Conservation (phyloP, 177 flowering plant species). For the Vitis hybrid region DNA sequence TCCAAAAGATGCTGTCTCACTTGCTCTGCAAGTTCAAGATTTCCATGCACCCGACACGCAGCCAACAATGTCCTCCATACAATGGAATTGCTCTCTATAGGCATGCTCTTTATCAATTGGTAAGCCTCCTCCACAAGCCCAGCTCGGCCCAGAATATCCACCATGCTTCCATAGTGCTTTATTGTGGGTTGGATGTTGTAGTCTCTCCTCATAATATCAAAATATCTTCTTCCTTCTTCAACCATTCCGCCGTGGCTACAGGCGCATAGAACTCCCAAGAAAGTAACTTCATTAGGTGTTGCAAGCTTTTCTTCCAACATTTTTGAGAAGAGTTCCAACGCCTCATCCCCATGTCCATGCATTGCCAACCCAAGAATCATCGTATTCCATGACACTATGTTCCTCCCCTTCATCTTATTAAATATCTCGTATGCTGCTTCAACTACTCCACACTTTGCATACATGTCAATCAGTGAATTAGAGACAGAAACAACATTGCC, state of each 20-base stretch:
- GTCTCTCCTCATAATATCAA: slow-evolving; percentile 38
- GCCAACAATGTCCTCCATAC: slow-evolving; percentile 66
- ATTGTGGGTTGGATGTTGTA: slow-evolving; percentile 43
- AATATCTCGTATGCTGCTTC: slow-evolving; percentile 39
- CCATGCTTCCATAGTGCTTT: slow-evolving; percentile 67
- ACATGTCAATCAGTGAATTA: slow-evolving; percentile 52
- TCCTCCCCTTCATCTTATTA: slow-evolving; percentile 30
- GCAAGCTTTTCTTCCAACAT: slow-evolving; percentile 31
- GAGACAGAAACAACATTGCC: slow-evolving; percentile 22
- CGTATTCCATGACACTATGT: slow-evolving; percentile 52
- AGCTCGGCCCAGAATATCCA: slow-evolving; percentile 58
- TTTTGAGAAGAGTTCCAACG: slow-evolving; percentile 37
- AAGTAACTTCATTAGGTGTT: slow-evolving; percentile 49
- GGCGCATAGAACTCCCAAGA: slow-evolving; percentile 47
- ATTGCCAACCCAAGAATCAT: slow-evolving; percentile 52
- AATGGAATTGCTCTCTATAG: slow-evolving; percentile 51
- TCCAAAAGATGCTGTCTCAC: slow-evolving; percentile 44
- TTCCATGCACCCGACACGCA: slow-evolving; percentile 50
- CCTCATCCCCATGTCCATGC: slow-evolving; percentile 49
- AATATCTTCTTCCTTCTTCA: slow-evolving; percentile 44
- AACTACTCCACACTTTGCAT: slow-evolving; percentile 53
- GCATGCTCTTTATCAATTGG: slow-evolving; percentile 45
- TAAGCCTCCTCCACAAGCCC: slow-evolving; percentile 57
- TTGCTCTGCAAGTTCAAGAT: slow-evolving; percentile 44
- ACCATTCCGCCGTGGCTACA: slow-evolving; percentile 60